These are phyloP conservation scores for Blastobotrys elegans DNA, from an alignment of 1,139 yeast species.

Conservation along the genomic window DNA sequence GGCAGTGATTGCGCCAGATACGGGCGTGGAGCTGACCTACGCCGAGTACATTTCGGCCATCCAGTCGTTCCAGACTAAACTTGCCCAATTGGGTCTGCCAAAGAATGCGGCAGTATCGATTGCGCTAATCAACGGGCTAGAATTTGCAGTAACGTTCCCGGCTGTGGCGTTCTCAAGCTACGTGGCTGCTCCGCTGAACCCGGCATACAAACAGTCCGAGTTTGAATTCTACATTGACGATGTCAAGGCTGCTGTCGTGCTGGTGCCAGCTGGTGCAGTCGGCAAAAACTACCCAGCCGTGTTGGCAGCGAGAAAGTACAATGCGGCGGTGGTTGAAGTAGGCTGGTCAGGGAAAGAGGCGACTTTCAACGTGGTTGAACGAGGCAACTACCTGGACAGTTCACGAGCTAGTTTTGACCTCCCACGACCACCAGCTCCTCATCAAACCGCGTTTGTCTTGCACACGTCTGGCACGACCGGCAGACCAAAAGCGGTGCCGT, in stretches of 20 bases:
- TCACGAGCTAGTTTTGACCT: conserved; percentile 10
- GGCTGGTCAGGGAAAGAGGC: conserved; percentile 38
- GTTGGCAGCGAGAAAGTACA: conserved; percentile 45
- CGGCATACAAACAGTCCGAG: conserved; percentile 54
- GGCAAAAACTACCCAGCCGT: conserved; percentile 41
- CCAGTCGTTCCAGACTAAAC: conserved; percentile 26
- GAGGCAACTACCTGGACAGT: conserved; percentile 4
- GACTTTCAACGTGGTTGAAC: conserved; percentile 13
- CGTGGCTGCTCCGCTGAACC: conserved; percentile 62
- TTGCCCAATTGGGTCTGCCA: conserved; percentile 30
- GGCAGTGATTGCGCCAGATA: conserved; percentile 31
- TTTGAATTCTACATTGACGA: conserved; percentile 59
- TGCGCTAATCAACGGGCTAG: conserved; percentile 54
- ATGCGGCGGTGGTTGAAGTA: conserved; percentile 47
- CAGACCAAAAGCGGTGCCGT: conserved; percentile 65
- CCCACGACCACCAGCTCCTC: conserved; percentile 40
- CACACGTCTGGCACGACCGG: conserved; percentile 74
- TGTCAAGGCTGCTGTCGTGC: conserved; percentile 48
- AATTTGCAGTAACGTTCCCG: conserved; percentile 49
- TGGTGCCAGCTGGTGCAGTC: conserved; percentile 49
- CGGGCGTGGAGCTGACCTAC: conserved; percentile 30
- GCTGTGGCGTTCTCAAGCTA: conserved; percentile 50
- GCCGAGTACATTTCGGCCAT: conserved; percentile 26
- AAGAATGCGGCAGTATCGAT: conserved; percentile 51
- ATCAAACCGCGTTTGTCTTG: conserved; percentile 55